Conservation (phyloP, 768 basidiomycete species). For the Rhizopogon roseolus region DNA sequence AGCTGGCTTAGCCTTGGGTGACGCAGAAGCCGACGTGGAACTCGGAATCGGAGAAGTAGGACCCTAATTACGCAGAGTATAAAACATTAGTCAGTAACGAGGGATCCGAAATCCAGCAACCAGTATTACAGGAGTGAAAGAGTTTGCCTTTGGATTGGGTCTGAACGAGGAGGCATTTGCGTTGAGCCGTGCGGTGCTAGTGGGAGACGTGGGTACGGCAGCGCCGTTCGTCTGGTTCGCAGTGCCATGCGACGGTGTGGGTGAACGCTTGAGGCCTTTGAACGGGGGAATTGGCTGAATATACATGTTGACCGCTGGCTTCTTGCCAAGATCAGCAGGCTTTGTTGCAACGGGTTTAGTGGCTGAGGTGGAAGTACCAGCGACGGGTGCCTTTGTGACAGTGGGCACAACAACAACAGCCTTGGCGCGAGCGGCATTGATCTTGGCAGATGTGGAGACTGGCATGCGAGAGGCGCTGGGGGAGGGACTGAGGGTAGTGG, state of each 20-base stretch:
- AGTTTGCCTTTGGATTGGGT: conserved; percentile 76
- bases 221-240: conserved; percentile 22
- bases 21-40: conserved; percentile 38
- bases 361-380: conserved; percentile 17
- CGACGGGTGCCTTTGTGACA: conserved; percentile 13
- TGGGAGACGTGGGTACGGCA: conserved; percentile 47
- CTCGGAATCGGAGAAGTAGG: conserved; percentile 43
- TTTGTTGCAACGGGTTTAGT: conserved; percentile 28
- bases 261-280: conserved; percentile 53
- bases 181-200: conserved; percentile 61
- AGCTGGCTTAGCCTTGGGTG: conserved; percentile 56
- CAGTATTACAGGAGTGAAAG: conserved; percentile 61
- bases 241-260: conserved; percentile 14
- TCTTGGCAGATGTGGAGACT: conserved; percentile 24
- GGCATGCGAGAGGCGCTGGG: conserved; percentile 44
- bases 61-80: conserved; percentile 29
- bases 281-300: conserved; percentile 92
- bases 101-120: conserved; percentile 5
- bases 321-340: conserved; percentile 29
- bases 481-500: conserved; percentile 33
- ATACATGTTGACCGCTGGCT: conserved; percentile 59
- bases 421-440: conserved; percentile 20
- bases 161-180: conserved; percentile 89
- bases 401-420: conserved; percentile 27
- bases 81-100: conserved; percentile 13